phyloP scores from a whole-genome alignment of 164 flowering plant species.

The Aristolochia contorta region DNA sequence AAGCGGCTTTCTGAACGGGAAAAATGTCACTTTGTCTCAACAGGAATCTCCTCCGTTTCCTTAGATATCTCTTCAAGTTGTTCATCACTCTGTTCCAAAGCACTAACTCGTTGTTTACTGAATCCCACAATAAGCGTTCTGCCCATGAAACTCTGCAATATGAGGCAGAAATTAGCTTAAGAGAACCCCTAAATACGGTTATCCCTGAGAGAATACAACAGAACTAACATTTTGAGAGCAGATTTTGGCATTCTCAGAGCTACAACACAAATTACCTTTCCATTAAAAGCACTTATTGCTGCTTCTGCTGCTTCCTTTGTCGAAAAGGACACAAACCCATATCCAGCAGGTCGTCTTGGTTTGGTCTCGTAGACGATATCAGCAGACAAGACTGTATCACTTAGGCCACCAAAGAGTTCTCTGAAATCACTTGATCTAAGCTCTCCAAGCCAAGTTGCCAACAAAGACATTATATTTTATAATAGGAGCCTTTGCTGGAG shows the following conservation, averaged over 20 bases:
- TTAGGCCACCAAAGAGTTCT: conserved; percentile 49
- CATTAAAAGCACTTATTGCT: conserved; percentile 53
- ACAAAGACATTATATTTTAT: conserved; percentile 48
- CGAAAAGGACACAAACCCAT: conserved; percentile 71
- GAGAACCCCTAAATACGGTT: neutral
- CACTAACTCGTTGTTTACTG: too few relatives aligned
- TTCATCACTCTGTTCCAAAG: too few relatives aligned
- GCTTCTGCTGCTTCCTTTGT: conserved; percentile 54
- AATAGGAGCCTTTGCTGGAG: conserved; percentile 19
- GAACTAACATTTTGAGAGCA: neutral
- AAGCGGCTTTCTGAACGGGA: too few relatives aligned
- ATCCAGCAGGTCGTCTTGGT: conserved; percentile 59
- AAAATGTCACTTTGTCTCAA: too few relatives aligned
- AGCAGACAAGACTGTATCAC: conserved; percentile 36
- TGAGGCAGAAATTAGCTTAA: too few relatives aligned
- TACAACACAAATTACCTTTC: conserved; percentile 42
- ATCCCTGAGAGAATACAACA: neutral
- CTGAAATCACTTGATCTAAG: conserved; percentile 50
- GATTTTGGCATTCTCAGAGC: neutral
- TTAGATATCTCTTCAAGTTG: too few relatives aligned
- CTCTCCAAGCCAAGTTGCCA: conserved; percentile 58
- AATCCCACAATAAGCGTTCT: too few relatives aligned
- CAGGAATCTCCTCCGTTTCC: too few relatives aligned
- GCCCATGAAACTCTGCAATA: too few relatives aligned
- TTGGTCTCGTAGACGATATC: conserved; percentile 51